phyloP scores from a whole-genome alignment of 306 rosid genomes.

The Gleditsia sinensis region DNA sequence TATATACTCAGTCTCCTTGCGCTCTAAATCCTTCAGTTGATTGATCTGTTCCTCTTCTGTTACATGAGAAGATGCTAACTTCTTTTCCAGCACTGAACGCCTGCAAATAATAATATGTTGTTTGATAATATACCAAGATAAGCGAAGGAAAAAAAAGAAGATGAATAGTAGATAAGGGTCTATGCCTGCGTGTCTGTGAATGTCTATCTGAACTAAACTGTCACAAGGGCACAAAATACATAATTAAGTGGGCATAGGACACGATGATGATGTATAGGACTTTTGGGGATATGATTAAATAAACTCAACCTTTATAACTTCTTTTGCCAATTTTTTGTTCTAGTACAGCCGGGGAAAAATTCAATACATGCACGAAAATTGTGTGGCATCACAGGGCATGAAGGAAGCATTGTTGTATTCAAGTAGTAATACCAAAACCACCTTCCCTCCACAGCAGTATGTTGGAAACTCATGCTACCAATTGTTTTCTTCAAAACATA shows the following conservation, averaged over 20 bases:
- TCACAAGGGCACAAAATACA: conserved; percentile 10
- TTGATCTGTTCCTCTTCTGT: conserved; percentile 82
- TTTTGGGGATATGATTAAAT: background rate
- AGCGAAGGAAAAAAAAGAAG: background rate
- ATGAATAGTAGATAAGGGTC: background rate
- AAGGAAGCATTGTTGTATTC: background rate
- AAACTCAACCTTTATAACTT: conserved; percentile 1
- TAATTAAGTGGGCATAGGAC: conserved; percentile 4
- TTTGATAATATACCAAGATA: conserved; percentile 5
- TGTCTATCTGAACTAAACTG: background rate
- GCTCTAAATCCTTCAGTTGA: conserved; percentile 85
- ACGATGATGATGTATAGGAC: background rate
- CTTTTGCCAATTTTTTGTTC: background rate
- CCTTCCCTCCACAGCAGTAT: background rate
- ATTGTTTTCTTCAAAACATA: background rate
- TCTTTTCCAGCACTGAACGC: conserved; percentile 75
- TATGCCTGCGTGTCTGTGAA: background rate
- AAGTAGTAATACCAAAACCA: background rate
- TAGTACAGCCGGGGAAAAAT: background rate
- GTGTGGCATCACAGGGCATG: conserved; percentile 3
- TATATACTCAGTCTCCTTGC: conserved; percentile 78
- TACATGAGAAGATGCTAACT: conserved; percentile 70
- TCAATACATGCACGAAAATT: background rate
- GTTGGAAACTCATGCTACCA: background rate
- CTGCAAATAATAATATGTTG: conserved; percentile 47